These are phyloP conservation scores for Trichoderma atroviride DNA, from an alignment of 2,329 filamentous ascomycete species.

Conservation along the genomic window DNA sequence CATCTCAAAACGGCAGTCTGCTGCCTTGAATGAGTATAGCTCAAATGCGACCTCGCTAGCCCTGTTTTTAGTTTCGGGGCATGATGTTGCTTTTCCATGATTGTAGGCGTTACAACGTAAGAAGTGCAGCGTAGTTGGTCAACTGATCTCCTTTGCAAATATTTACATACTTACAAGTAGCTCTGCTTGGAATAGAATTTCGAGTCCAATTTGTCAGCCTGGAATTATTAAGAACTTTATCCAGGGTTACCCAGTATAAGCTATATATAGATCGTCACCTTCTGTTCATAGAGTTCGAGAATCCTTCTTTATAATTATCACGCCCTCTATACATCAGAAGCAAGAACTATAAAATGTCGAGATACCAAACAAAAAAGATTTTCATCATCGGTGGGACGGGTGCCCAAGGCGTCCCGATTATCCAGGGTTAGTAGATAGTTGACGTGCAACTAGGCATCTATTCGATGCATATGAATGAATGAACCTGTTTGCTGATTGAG, in stretches of 20 bases:
- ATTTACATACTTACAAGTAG: not conserved
- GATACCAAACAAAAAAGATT: not conserved
- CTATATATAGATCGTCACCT: not conserved
- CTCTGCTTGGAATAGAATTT: not conserved
- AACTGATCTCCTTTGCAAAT: not conserved
- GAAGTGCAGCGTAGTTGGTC: not conserved
- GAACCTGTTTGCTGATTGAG: not conserved
- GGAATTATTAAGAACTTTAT: not conserved
- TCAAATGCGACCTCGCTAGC: not conserved
- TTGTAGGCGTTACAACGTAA: too few relatives aligned
- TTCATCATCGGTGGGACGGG: not conserved
- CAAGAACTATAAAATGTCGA: not conserved
- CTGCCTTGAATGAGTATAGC: not conserved
- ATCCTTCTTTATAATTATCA: not conserved
- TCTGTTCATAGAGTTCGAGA: not conserved
- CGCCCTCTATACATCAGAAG: too few relatives aligned
- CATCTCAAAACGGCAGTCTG: not conserved
- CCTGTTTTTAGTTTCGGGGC: not conserved
- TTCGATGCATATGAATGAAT: not conserved
- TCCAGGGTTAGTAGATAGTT: not conserved
- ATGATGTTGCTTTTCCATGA: not conserved
- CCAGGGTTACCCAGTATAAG: not conserved
- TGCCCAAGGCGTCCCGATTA: not conserved
- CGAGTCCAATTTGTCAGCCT: not conserved
- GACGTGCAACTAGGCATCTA: not conserved